Conservation (phyloP, 352 stramenopile species). For the Phytophthora meadii region DNA sequence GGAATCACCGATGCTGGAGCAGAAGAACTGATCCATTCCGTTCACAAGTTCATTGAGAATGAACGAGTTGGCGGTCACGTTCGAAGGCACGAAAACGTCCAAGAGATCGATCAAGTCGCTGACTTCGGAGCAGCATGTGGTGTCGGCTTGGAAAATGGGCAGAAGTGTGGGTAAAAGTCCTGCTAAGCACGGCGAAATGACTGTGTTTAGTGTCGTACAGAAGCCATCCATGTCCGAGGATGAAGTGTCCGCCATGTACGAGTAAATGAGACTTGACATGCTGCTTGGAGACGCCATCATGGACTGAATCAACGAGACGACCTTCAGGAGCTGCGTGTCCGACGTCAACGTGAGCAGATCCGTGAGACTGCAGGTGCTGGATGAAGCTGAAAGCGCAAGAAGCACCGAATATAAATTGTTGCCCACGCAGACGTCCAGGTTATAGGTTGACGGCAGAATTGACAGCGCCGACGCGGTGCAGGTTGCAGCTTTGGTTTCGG, state of each 20-base stretch:
- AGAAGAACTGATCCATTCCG: constrained; percentile 57
- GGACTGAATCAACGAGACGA: constrained; percentile 30
- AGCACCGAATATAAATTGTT: constrained; percentile 49
- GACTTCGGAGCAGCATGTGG: constrained; percentile 51
- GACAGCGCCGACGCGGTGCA: constrained; percentile 37
- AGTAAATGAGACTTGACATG: constrained; percentile 48
- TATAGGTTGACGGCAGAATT: constrained; percentile 42
- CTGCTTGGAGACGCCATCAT: constrained; percentile 45
- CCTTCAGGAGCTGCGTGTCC: constrained; percentile 36
- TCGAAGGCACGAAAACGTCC: constrained; percentile 51
- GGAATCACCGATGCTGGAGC: constrained; percentile 37
- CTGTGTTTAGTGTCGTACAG: constrained; percentile 43
- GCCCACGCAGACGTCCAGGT: constrained; percentile 49
- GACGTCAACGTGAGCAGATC: constrained; percentile 37
- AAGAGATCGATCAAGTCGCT: constrained; percentile 55
- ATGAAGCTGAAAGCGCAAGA: constrained; percentile 27
- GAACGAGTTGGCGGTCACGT: constrained; percentile 47
- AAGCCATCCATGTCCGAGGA: constrained; percentile 46
- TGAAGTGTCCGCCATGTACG: constrained; percentile 46
- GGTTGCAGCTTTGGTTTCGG: constrained; percentile 15
- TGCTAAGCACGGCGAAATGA: constrained; percentile 46
- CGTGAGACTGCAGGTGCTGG: constrained; percentile 39
- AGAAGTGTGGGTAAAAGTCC: constrained; percentile 42
- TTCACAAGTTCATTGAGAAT: constrained; percentile 55
- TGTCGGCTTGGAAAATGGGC: constrained; percentile 33